Evolutionary conservation across 2,329 filamentous ascomycete species (phyloP), one percentile per base, ranked within the genome.

Genomic region (Xylariales sp.): DNA sequence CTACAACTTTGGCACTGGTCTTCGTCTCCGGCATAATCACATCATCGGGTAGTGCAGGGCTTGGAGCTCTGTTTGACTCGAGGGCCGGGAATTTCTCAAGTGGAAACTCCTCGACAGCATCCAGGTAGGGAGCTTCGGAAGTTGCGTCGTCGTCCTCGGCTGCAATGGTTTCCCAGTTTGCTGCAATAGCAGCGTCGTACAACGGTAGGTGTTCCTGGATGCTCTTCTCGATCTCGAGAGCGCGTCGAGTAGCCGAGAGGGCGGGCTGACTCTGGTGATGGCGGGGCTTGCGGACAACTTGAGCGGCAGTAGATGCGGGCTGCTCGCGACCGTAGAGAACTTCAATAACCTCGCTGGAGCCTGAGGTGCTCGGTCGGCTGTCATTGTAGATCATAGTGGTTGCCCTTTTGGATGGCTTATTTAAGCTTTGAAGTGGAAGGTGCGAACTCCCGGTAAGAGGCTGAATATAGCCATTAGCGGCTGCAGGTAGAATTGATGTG

Each of bases 241-340:
- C 55, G 15, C 61, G 66, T 35, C 59, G 61, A 19, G 37, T 28
- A 31, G 54, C 46, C 45, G 70, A 72, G 34, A 77, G 61, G 38
- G 69, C 65, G 10, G 74, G 73, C 53, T 77, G 74, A 50, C 72
- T 76, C 54, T 69, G 74, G 59, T 70, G 60, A 34, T 76, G 72
- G 23, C 72, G 70, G 11, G 59, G 60, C 24, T 42, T 30, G 17
- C 35, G 18, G 17, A 25, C 12, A 24, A 29, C 23, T 6, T 20
- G 27, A 8, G 20, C 19, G 33, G 17, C 29, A 16, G 40, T 14
- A 31, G 36, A n/a, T 8, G 20, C 20, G 6, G 38, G 37, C 15
- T 17, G 21, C 27, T 40, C 19, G 16, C 11, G n/a, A 5, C 14
- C 24, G 17, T 41, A 17, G 6, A 17, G 17, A 37, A 31, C 13